Percentiles rank a stretch among this genome's conserved stretches.
These are phyloP conservation scores for Licmophora abbreviata DNA, from an alignment of 108 stramenopile genomes.

Conservation along the genomic window DNA sequence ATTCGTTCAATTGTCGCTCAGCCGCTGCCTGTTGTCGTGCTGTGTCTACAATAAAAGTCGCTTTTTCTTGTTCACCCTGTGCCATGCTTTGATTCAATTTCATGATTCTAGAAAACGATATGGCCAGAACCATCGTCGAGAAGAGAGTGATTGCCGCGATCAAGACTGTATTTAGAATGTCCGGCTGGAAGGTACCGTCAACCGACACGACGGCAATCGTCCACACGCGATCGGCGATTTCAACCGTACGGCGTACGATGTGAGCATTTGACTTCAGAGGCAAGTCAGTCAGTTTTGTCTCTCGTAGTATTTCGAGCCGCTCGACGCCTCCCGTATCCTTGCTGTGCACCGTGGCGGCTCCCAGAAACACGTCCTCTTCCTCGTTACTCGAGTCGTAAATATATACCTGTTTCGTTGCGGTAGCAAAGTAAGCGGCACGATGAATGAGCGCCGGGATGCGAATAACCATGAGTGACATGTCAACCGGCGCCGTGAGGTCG, in stretches of 20 bases:
- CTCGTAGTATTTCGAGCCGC: background rate
- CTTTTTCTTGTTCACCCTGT: conserved; percentile 30
- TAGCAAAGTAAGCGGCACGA: background rate
- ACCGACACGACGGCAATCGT: conserved; percentile 18
- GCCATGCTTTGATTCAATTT: conserved; percentile 1
- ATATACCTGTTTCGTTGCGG: conserved; percentile 7
- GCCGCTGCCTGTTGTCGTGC: conserved; percentile 27
- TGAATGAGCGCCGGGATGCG: conserved; percentile 22
- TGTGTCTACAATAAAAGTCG: conserved; percentile 30
- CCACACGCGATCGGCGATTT: conserved; percentile 23
- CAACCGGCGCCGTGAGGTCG: conserved; percentile 10
- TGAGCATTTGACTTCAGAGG: background rate
- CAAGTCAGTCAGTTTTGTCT: background rate
- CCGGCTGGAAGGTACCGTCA: conserved; percentile 4
- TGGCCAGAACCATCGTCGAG: conserved; percentile 1
- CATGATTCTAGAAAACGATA: background rate
- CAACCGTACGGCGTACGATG: background rate
- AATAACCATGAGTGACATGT: conserved; percentile 20
- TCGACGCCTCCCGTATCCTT: background rate
- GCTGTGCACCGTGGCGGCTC: conserved; percentile 4
- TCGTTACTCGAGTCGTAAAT: conserved; percentile 21
- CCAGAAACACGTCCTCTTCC: conserved; percentile 13
- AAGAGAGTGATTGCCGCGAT: conserved; percentile 16
- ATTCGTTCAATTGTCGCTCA: conserved; percentile 35
- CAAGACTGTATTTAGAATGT: conserved; percentile 16